Evolutionary conservation across 2,329 filamentous ascomycete genomes (phyloP).

Genomic region (Colletotrichum sp.): DNA sequence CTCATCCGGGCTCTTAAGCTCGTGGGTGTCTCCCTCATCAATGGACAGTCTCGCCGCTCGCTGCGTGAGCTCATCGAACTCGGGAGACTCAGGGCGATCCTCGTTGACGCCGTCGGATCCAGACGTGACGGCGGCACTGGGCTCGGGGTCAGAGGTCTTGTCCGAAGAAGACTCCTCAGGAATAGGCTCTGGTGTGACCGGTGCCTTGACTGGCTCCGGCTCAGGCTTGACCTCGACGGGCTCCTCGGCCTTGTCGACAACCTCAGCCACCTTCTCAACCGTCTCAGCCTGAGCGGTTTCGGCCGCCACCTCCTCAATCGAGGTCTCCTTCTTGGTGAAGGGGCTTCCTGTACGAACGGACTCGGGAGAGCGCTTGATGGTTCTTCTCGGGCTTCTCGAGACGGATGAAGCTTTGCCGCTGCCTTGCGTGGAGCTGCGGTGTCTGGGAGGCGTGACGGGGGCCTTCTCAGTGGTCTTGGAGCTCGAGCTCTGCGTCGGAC

Average conservation of each 20-base stretch:
- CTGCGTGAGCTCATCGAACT: conserved; percentile 1
- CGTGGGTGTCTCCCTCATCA: neutral
- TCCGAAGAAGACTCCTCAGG: conserved; percentile 11
- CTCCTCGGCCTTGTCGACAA: conserved; percentile 21
- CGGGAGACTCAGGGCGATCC: conserved; percentile 1
- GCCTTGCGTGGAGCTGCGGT: conserved; percentile 26
- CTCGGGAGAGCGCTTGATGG: conserved; percentile 21
- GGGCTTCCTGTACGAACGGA: conserved; percentile 8
- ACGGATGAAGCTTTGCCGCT: conserved; percentile 26
- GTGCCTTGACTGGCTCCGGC: neutral
- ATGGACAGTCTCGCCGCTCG: neutral
- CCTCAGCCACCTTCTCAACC: conserved; percentile 19
- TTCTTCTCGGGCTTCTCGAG: conserved; percentile 17
- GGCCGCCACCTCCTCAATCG: neutral
- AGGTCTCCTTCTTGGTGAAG: neutral
- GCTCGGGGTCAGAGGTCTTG: neutral
- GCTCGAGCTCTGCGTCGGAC: conserved; percentile 73
- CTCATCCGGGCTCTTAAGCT: conserved; percentile 19
- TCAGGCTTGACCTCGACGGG: neutral
- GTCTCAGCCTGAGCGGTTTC: conserved; percentile 20
- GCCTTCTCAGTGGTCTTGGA: conserved; percentile 71
- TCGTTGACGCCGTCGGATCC: neutral
- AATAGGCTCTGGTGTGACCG: conserved; percentile 6
- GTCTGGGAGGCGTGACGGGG: conserved; percentile 54
- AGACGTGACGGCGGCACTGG: neutral